phyloP scores from a whole-genome alignment of 2,329 filamentous ascomycete genomes.

The Cercospora sp. region DNA sequence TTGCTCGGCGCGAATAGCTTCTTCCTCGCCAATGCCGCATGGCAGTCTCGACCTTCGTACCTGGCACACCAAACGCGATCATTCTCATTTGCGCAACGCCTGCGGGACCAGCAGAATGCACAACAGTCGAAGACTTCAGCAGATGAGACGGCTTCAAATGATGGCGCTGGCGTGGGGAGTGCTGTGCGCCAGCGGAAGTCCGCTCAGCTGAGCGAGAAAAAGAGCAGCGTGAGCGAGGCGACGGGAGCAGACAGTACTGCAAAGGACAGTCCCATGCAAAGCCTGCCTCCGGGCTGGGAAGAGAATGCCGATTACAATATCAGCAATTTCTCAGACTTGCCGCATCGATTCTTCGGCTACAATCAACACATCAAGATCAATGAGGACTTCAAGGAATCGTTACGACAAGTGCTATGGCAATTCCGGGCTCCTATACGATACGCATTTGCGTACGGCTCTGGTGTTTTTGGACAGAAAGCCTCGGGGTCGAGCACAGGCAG shows the following conservation, averaged over 20 bases:
- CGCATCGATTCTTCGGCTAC: conserved; percentile 79
- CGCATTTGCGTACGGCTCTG: conserved; percentile 95
- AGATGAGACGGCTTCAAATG: conserved; percentile 11
- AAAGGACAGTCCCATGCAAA: conserved; percentile 34
- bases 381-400: conserved; percentile 86
- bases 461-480: conserved; percentile 80
- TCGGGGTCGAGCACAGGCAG: conserved; percentile 46
- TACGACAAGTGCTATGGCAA: conserved; percentile 84
- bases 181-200: conserved; percentile 17
- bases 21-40: conserved; percentile 38
- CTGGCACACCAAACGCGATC: conserved; percentile 26
- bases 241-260: conserved; percentile 24
- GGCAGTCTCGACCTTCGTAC: conserved; percentile 36
- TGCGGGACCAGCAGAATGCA: conserved; percentile 22
- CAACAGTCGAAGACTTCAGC: conserved; percentile 15
- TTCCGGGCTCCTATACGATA: conserved; percentile 93
- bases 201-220: conserved; percentile 15
- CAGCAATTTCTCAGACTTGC: conserved; percentile 72
- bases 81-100: conserved; percentile 25
- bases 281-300: conserved; percentile 66
- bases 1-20: conserved; percentile 40
- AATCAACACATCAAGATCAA: conserved; percentile 98
- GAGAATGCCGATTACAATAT: conserved; percentile 71
- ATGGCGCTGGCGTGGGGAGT: not conserved
- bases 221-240: conserved; percentile 18